Conservation (phyloP, 495 filamentous ascomycete genomes). For the Penicillium simplicissimum region DNA sequence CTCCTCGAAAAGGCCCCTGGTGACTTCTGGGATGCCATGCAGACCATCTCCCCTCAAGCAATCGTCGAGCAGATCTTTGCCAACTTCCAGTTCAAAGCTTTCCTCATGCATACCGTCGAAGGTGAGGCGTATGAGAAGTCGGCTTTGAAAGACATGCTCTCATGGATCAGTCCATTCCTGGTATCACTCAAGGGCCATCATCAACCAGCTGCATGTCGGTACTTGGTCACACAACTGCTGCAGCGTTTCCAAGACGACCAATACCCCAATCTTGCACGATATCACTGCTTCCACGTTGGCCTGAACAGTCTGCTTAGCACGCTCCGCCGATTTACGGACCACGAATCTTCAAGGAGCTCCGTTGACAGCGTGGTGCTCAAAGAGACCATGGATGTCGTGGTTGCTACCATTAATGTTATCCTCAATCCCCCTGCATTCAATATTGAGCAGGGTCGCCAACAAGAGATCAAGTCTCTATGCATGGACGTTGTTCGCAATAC, state of each 20-base stretch:
- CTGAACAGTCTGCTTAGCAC: slow-evolving; percentile 51
- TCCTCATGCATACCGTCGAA: slow-evolving; percentile 57
- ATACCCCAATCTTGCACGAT: slow-evolving; percentile 44
- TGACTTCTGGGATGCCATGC: slow-evolving; percentile 86
- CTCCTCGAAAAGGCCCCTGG: slow-evolving; percentile 71
- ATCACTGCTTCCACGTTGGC: slow-evolving; percentile 54
- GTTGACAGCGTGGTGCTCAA: slow-evolving; percentile 55
- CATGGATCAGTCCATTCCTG: slow-evolving; percentile 76
- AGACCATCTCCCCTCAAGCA: slow-evolving; percentile 69
- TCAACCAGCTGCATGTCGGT: slow-evolving; percentile 69
- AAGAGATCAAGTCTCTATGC: slow-evolving; percentile 40
- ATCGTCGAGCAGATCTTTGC: slow-evolving; percentile 76
- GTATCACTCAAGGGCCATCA: slow-evolving; percentile 70
- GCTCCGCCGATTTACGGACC: slow-evolving; percentile 53
- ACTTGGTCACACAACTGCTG: slow-evolving; percentile 68
- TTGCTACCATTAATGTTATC: slow-evolving; percentile 48
- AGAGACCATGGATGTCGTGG: slow-evolving; percentile 54
- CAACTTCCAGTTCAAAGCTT: slow-evolving; percentile 63
- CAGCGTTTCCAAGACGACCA: slow-evolving; percentile 58
- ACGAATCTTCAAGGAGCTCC: slow-evolving; percentile 47
- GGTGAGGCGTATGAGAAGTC: slow-evolving; percentile 56
- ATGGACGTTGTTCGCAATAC: slow-evolving; percentile 69
- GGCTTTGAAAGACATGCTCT: slow-evolving; percentile 59
- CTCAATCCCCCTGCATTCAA: slow-evolving; percentile 43
- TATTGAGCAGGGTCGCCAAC: slow-evolving; percentile 38